Evolutionary conservation across 2,329 filamentous ascomycete species (phyloP).

Genomic region (Neonectria sp.): DNA sequence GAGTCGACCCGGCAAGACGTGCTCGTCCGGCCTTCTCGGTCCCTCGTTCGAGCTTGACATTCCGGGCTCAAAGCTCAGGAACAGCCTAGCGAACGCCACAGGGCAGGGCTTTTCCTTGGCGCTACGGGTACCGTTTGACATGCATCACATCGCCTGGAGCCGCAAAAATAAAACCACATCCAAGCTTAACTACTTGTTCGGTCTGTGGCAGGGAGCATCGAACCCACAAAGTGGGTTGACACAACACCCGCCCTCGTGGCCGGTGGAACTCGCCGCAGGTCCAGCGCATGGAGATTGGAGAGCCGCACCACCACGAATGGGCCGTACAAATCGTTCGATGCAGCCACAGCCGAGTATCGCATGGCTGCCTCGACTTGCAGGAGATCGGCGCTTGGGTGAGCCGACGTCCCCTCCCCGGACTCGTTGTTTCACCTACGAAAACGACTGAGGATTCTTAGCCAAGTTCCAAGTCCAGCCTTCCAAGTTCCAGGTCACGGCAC

Average conservation of each 20-base stretch:
- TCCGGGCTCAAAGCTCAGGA: slow-evolving; percentile 43
- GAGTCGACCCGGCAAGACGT: slow-evolving; percentile 9
- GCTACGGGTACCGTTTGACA: slow-evolving; percentile 32
- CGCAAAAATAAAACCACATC: slow-evolving; percentile 25
- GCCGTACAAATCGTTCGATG: slow-evolving; percentile 9
- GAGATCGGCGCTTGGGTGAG: slow-evolving; percentile 17
- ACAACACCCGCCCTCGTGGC: slow-evolving; percentile 7
- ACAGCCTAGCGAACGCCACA: slow-evolving; percentile 37
- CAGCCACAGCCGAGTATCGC: slow-evolving; percentile 20
- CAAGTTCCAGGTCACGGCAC: background rate
- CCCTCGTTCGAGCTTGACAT: slow-evolving; percentile 34
- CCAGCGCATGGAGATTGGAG: slow-evolving; percentile 16
- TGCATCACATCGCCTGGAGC: slow-evolving; percentile 33
- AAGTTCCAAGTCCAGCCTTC: background rate
- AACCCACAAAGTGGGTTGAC: slow-evolving; percentile 16
- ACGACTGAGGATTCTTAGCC: background rate
- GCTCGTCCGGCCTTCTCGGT: slow-evolving; percentile 22
- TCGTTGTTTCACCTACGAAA: slow-evolving; percentile 20
- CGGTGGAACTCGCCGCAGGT: background rate
- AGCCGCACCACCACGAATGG: slow-evolving; percentile 17
- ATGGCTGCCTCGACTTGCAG: slow-evolving; percentile 16
- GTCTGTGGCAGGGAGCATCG: background rate
- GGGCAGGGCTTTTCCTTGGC: slow-evolving; percentile 21
- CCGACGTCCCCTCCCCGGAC: slow-evolving; percentile 10
- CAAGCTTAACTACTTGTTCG: background rate